Base-by-base conservation (phyloP, 108 stramenopile species). In the Ochromonas danica region DNA sequence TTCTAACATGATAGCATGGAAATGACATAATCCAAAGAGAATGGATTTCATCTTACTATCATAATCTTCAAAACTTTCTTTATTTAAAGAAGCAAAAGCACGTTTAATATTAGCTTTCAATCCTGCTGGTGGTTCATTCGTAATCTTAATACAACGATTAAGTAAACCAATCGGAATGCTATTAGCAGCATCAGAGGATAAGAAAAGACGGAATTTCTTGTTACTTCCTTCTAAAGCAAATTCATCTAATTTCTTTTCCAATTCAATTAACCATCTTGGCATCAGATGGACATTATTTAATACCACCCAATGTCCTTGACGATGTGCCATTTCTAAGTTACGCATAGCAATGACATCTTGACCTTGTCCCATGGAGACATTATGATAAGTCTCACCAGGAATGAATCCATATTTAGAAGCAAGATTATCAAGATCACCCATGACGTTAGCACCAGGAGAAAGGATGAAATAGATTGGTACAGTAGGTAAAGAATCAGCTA, bases 291-390 rank as follows among this genome's bases (percentile, higher is more conserved):
- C 90, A 86, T 95, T 95, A 79, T 94, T 94, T 40, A 95, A 85
- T 65, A 95, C 91, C 1, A 95, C 93, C 94, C 94, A 95, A 82
- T 94, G 92, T 10, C 94, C 94, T 63, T 95, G 89, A 35, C 91
- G 88, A 79, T 92, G 91, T 2, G 93, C 94, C 25, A 85, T 91
- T 43, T 92, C 92, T n/a, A 95, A 84, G 71, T 89, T 90, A 39
- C 90, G 83, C 92, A 91, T 93, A 0, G 94, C 94, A 33, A 93
- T 84, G 43, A 90, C 87, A 79, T 95, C 94, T 82, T 95, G 92
- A 30, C 94, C 94, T 81, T 95, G 94, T 0, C 94, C 94, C 92
- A 95, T 93, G 82, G 92, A 92, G 40, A 95, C 91, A 63, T 95
- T 95, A 85, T 93, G 92, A 82, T 95, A 95, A 36, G 86, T 87